Percentiles rank a stretch among this genome's conserved stretches.
Evolutionary conservation across 345 rosid species (phyloP).

Genomic region (Ailanthus altissimus): DNA sequence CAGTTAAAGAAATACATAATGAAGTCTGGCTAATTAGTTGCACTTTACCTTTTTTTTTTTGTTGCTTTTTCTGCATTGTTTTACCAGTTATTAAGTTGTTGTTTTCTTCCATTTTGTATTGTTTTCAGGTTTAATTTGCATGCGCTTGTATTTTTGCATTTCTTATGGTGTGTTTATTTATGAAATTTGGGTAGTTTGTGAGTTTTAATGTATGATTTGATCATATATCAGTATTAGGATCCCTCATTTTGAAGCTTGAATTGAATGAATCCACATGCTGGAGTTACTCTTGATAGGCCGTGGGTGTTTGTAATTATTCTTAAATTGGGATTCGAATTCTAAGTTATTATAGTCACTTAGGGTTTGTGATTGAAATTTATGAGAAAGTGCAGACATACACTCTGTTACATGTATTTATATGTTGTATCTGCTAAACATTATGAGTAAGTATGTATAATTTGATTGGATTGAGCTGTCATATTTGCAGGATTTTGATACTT

Average conservation of each 20-base stretch:
- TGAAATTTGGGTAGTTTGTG: not conserved
- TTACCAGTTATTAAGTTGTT: not conserved
- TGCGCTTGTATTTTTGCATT: too few species aligned
- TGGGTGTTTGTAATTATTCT: too few species aligned
- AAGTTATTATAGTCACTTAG: not conserved
- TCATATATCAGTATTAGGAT: not conserved
- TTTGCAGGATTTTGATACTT: conserved; percentile 36
- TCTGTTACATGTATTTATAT: not conserved
- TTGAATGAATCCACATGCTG: not conserved
- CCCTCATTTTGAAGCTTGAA: not conserved
- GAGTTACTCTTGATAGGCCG: not conserved
- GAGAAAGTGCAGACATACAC: not conserved
- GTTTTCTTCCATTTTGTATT: not conserved
- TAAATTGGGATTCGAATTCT: not conserved
- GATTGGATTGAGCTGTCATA: conserved; percentile 17
- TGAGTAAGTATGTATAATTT: conserved; percentile 6
- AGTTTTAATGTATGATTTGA: conserved; percentile 9
- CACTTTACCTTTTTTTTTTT: not conserved
- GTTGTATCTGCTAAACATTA: not conserved
- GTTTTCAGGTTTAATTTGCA: not conserved
- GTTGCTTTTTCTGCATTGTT: not conserved
- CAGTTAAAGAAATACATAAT: not conserved
- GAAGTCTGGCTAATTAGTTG: not conserved
- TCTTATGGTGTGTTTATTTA: not conserved
- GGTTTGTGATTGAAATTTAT: not conserved